Evolutionary conservation across 805 yeast genomes (phyloP), one percentile per base, ranked within the genome.

Genomic region (Saccharomycopsis sp.): DNA sequence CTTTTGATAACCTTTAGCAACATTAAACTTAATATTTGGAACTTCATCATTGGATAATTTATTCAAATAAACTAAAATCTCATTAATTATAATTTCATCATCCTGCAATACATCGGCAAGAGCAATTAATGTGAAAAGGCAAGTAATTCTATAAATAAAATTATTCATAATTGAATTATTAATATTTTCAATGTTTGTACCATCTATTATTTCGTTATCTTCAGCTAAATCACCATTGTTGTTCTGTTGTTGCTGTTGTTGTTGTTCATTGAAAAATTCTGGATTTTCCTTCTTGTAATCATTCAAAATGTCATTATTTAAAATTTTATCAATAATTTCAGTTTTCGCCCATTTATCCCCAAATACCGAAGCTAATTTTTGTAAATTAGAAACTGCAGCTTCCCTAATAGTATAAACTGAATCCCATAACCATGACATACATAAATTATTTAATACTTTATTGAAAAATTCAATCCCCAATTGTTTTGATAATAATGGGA

Each of bases 401-500:
- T 87, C 94, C 64, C 99, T 80, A 50, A 93, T 89, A 4, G 97
- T 89, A 65, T 78, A 93, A 32, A 93, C 98, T 3, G 89, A 85
- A 66, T 93, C 99, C 96, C 97, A 89, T 53, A 93, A 71, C 97
- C 98, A 93, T n/a, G 89, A 84, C 76, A 93, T 76, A 58, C 96
- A 93, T 55, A 93, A 71, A 40, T 85, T 81, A 52, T 95, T 88
- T 53, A 93, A 71, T 57, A 89, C 95, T 60, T 86, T 85, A 63
- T 93, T 93, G 65, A 93, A 93, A 58, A 90, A 88, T 23, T 86
- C 80, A 43, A 85, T 89, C 23, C 98, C 98, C 49, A 93, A 71
- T 66, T 93, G 97, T 56, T 85, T 84, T 5, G 97, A 97, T 53
- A 93, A 71, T 52, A 90, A 72, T 24, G 99, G 99, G 54, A 89